Evolutionary conservation across 2,329 filamentous ascomycete species (phyloP), one percentile per base, ranked within the genome.

Genomic region (Huntiella bhutanensis): DNA sequence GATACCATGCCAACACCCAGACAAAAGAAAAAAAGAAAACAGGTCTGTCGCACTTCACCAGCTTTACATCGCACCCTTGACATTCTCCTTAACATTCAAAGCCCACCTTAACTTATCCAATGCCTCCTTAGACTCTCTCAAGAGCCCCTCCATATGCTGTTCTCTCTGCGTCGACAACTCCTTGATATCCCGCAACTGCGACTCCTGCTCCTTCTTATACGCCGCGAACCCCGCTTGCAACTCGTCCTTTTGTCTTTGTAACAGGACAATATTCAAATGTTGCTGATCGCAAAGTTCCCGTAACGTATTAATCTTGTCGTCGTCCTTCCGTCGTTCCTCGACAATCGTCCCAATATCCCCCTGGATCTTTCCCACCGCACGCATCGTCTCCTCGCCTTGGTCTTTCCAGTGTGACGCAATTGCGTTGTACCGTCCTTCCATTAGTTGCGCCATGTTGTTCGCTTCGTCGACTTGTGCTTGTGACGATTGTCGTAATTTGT

Each of bases 231-330:
- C 63, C 41, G 62, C 62, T 12, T 62, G 60, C 49, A 85, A 75
- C 12, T 71, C 70, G 22, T 73, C 69, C 55, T 82, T 81, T 54
- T 80, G 70, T 42, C 69, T 66, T 49, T 63, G 62, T 17, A 78
- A 62, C 49, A 73, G 66, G 48, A 72, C 70, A 49, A 82, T 70
- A 54, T 83, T 81, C 55, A 71, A 69, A 52, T 81, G 72, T 57
- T 84, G 76, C 60, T 86, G 80, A 52, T 84, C 79, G 57, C 75
- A 79, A 32, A 86, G 67, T 49, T 82, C 75, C 44, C 75, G 69
- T 43, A 85, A 64, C 32, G 72, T 75, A 51, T 64, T 68, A 53
- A 81, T 76, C 60, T 70, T 75, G 56, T 71, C 69, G 54, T 78
- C 74, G 55, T 82, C 77, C 44, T 63, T 64, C 51, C 61, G 65